Evolutionary conservation across 768 basidiomycete species (phyloP).

Genomic region (Tulasnella sp.): DNA sequence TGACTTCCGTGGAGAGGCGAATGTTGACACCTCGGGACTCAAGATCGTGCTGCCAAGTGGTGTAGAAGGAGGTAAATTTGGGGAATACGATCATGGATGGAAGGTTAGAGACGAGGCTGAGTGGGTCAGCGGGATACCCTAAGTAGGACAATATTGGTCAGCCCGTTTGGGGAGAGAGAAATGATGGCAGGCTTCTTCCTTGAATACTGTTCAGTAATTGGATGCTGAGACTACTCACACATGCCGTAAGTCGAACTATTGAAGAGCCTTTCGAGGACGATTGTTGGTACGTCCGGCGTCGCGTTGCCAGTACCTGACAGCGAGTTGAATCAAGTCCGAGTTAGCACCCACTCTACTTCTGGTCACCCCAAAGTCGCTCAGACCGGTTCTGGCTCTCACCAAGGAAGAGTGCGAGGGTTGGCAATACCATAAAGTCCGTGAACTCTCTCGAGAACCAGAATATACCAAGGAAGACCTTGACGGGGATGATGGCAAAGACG

Average conservation of each 20-base stretch:
- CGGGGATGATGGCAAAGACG: constrained; percentile 32
- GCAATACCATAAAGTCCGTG: constrained; percentile 17
- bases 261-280: constrained; percentile 24
- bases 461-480: constrained; percentile 31
- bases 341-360: too few species aligned
- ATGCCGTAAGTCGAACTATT: constrained; percentile 6
- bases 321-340: too few species aligned
- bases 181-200: too few species aligned
- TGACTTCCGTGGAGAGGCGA: constrained; percentile 5
- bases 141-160: constrained; percentile 16
- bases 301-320: constrained; percentile 28
- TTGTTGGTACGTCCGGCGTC: constrained; percentile 30
- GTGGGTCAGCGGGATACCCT: constrained; percentile 27
- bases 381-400: background rate
- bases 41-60: constrained; percentile 25
- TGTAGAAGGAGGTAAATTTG: constrained; percentile 26
- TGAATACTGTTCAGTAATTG: too few species aligned
- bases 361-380: too few species aligned
- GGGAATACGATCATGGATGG: constrained; percentile 32
- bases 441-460: constrained; percentile 32
- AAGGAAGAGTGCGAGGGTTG: constrained; percentile 19
- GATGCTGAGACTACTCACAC: background rate
- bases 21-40: constrained; percentile 16
- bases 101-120: constrained; percentile 25
- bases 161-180: background rate